phyloP scores from a whole-genome alignment of 352 stramenopile species.

The Globisporangium splendens region DNA sequence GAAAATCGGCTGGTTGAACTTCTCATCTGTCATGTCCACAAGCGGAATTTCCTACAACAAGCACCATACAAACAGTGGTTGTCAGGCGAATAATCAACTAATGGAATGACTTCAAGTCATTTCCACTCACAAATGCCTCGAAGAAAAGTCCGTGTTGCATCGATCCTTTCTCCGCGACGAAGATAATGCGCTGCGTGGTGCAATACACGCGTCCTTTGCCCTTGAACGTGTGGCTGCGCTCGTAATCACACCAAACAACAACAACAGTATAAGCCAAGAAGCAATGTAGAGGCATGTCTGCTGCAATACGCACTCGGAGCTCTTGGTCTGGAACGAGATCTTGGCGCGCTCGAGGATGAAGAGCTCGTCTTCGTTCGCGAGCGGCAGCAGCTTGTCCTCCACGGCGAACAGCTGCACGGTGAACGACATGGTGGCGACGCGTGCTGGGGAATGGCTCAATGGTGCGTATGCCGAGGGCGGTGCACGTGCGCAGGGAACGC shows the following conservation, averaged over 20 bases:
- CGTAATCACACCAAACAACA: not conserved
- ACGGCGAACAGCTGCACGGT: slow-evolving; percentile 66
- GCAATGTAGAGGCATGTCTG: not conserved
- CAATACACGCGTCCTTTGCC: slow-evolving; percentile 81
- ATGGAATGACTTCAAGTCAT: not conserved
- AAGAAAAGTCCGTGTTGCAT: slow-evolving; percentile 69
- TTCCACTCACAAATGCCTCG: slow-evolving; percentile 55
- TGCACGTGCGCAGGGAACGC: too few species aligned
- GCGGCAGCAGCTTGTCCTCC: slow-evolving; percentile 68
- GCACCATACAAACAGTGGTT: not conserved
- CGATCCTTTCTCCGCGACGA: slow-evolving; percentile 68
- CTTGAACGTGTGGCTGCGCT: slow-evolving; percentile 51
- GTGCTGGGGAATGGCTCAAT: too few species aligned
- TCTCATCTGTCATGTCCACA: slow-evolving; percentile 75
- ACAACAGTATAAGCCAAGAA: not conserved
- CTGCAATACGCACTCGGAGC: slow-evolving; percentile 35
- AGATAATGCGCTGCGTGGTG: slow-evolving; percentile 84
- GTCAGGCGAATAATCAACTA: not conserved
- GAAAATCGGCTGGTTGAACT: slow-evolving; percentile 91
- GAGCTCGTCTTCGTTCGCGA: slow-evolving; percentile 76
- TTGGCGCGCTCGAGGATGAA: slow-evolving; percentile 81
- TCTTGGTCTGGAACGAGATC: slow-evolving; percentile 75
- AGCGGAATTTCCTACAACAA: slow-evolving; percentile 71
- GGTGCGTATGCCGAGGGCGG: too few species aligned
- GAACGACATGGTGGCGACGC: slow-evolving; percentile 51